phyloP scores from a whole-genome alignment of 176 grass and related monocot species.

The Triticum urartu region DNA sequence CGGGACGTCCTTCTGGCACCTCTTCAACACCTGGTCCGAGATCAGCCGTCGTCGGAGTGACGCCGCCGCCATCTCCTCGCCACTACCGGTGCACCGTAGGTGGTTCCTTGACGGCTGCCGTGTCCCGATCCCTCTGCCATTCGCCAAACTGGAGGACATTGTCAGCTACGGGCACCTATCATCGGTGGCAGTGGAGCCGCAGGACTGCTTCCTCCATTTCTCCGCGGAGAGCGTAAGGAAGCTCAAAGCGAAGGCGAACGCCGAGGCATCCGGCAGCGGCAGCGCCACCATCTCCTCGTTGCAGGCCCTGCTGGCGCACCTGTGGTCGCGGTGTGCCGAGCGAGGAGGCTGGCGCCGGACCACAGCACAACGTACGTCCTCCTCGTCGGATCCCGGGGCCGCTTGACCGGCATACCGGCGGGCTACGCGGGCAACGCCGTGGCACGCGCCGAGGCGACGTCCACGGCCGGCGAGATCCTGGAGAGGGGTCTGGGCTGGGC shows the following conservation, averaged over 20 bases:
- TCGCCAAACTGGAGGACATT: not conserved
- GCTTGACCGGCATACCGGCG: not conserved
- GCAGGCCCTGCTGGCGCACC: not conserved
- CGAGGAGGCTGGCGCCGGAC: slow-evolving; percentile 5
- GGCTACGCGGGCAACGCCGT: slow-evolving; percentile 46
- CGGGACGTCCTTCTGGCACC: slow-evolving; percentile 31
- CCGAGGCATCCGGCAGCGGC: not conserved
- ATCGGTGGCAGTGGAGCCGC: not conserved
- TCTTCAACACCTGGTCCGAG: slow-evolving; percentile 22
- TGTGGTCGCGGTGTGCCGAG: slow-evolving; percentile 31
- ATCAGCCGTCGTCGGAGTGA: not conserved
- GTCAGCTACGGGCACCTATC: not conserved
- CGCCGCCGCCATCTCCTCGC: not conserved
- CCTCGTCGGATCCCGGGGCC: slow-evolving; percentile 19
- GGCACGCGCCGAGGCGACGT: not conserved
- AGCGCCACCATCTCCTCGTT: slow-evolving; percentile 34
- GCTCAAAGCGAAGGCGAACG: slow-evolving; percentile 27
- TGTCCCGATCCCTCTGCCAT: slow-evolving; percentile 26
- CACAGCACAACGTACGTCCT: slow-evolving; percentile 17
- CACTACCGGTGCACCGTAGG: not conserved
- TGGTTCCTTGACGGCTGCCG: slow-evolving; percentile 33
- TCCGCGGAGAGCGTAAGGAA: not conserved
- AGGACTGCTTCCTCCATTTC: slow-evolving; percentile 43
- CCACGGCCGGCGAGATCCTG: slow-evolving; percentile 19
- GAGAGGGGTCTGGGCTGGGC: not conserved